Percentiles rank a stretch among this genome's conserved stretches.
Evolutionary conservation across 208 protist species (phyloP).

Genomic region (Wallacemonas collosoma): DNA sequence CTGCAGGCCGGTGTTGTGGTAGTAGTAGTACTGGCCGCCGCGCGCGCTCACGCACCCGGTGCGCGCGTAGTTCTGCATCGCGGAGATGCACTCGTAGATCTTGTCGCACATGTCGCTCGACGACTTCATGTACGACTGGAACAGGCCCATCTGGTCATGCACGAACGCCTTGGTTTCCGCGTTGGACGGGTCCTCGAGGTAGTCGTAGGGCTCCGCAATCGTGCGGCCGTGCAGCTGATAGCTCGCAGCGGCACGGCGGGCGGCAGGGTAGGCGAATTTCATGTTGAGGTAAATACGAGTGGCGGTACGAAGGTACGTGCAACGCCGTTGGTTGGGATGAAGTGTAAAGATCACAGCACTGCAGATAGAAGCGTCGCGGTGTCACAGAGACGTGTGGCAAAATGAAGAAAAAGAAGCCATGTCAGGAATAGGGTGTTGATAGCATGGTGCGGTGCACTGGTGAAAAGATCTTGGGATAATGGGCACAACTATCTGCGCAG

Average conservation of each 20-base stretch:
- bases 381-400: too few relatives aligned
- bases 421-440: too few relatives aligned
- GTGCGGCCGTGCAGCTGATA: conserved; percentile 77
- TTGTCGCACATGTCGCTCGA: not conserved
- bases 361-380: too few relatives aligned
- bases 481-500: too few relatives aligned
- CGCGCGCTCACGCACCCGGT: too few relatives aligned
- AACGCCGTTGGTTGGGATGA: conserved; percentile 3
- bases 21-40: too few relatives aligned
- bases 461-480: too few relatives aligned
- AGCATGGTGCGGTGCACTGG: too few relatives aligned
- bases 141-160: conserved; percentile 76
- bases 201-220: conserved; percentile 92
- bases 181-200: conserved; percentile 90
- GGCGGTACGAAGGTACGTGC: not conserved
- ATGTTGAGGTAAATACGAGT: conserved; percentile 9
- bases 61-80: too few relatives aligned
- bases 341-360: not conserved
- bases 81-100: too few relatives aligned
- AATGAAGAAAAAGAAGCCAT: too few relatives aligned
- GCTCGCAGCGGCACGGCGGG: conserved; percentile 49
- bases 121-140: conserved; percentile 66
- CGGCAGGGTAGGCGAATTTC: conserved; percentile 57
- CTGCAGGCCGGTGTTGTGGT: too few relatives aligned
- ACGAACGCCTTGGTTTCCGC: conserved; percentile 91